Conservation (phyloP, 129 eudicot species). For the Gnaphalium uliginosum region DNA sequence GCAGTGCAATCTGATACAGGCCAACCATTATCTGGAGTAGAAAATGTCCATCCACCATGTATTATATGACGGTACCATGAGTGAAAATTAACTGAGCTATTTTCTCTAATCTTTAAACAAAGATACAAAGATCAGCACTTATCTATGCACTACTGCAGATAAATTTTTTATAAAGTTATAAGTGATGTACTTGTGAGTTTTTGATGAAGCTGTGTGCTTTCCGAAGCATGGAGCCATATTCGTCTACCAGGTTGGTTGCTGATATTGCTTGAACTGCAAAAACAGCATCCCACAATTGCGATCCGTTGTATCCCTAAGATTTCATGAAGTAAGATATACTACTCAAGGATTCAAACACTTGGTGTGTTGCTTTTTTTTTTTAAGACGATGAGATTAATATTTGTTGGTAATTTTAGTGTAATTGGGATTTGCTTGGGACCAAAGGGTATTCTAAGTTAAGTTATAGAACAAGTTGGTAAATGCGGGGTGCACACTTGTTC, state of each 20-base stretch:
- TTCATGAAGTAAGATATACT: not conserved
- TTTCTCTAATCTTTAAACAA: conserved; percentile 37
- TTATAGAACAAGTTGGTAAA: too few relatives aligned
- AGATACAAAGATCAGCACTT: not conserved
- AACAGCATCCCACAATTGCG: conserved; percentile 66
- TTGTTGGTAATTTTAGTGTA: too few relatives aligned
- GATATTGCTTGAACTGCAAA: conserved; percentile 65
- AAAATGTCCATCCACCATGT: conserved; percentile 72
- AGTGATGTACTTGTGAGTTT: conserved; percentile 46
- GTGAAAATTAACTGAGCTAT: conserved; percentile 40
- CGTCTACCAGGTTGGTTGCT: conserved; percentile 45
- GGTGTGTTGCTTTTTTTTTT: not conserved
- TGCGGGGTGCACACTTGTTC: too few relatives aligned
- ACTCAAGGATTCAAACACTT: not conserved
- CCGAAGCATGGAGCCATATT: conserved; percentile 47
- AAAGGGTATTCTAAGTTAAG: too few relatives aligned
- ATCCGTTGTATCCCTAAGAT: conserved; percentile 63
- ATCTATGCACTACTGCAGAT: not conserved
- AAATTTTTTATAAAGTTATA: not conserved
- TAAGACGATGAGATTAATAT: not conserved
- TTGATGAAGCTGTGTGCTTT: conserved; percentile 59
- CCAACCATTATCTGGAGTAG: conserved; percentile 71
- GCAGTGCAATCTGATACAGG: conserved; percentile 72
- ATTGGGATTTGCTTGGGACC: too few relatives aligned
- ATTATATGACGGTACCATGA: conserved; percentile 65